Evolutionary conservation across 306 rosid genomes (phyloP).

Genomic region (Dryas alaskensis): DNA sequence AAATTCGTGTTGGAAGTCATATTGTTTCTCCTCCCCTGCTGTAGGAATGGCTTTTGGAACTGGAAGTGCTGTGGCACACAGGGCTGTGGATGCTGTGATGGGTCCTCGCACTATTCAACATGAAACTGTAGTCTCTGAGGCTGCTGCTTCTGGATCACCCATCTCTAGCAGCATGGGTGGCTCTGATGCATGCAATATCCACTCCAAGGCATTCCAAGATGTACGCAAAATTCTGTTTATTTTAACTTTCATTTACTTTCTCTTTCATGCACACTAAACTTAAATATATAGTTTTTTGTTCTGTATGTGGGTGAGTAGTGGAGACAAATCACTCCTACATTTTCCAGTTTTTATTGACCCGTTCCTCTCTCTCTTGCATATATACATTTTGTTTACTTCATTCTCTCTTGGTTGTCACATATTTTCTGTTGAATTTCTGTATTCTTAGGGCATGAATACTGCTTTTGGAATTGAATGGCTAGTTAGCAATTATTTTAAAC

Average conservation of each 20-base stretch:
- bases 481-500: neutral
- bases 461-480: neutral
- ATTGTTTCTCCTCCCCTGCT: neutral
- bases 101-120: slow-evolving; percentile 86
- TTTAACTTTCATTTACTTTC: neutral
- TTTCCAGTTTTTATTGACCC: neutral
- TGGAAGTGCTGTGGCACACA: slow-evolving; percentile 89
- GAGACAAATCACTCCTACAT: neutral
- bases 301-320: neutral
- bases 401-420: no score
- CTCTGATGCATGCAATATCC: slow-evolving; percentile 56
- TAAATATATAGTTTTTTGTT: neutral
- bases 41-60: slow-evolving; percentile 84
- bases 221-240: slow-evolving; percentile 37
- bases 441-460: no score
- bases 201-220: slow-evolving; percentile 79
- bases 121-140: slow-evolving; percentile 52
- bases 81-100: slow-evolving; percentile 82
- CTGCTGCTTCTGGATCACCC: slow-evolving; percentile 57
- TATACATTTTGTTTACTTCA: neutral
- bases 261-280: neutral
- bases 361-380: neutral
- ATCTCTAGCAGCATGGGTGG: slow-evolving; percentile 44
- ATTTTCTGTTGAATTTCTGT: no score
- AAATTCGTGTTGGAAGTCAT: neutral